Base-by-base conservation (phyloP, 495 filamentous ascomycete genomes). In the Aspergillus ellipticus region DNA sequence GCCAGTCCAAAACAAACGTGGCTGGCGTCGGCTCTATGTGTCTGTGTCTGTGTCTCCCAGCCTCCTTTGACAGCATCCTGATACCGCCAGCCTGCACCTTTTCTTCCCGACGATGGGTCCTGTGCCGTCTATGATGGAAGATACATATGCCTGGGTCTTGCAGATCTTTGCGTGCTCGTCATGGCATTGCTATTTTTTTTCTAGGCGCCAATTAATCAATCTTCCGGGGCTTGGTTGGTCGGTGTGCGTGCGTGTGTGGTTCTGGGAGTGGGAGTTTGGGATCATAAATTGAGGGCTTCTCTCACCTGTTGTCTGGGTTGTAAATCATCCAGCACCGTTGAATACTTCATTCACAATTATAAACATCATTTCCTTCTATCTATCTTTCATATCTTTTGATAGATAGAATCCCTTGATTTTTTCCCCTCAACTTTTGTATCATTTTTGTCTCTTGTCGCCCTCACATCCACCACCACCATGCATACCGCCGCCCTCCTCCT, bases 401-500 rank as follows among this genome's bases (percentile, higher is more conserved):
- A 47, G 9, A 19, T 24, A 15, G 13, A 15, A 6, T 48, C 16
- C 21, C 24, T 35, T 49, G 8, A 11, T 46, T 33, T 33, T 21
- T 45, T 33, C n/a, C n/a, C n/a, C n/a, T n/a, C n/a, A n/a, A n/a
- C n/a, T n/a, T n/a, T n/a, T n/a, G n/a, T n/a, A n/a, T n/a, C n/a
- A n/a, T 33, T 19, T 31, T 15, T 42, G 13, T 8, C 35, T 22
- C 19, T 13, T n/a, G 24, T 24, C 6, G 16, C 24, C 31, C 35
- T 37, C 8, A 9, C 6, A 0, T 21, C n/a, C n/a, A 33, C 28
- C 45, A n/a, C 16, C 45, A 63, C 29, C 9, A 76, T 74, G 74
- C 68, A 71, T 62, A 63, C 70, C 66, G 62, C 66, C 28, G 54
- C 67, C 16, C 55, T 66, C 15, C 55, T 75, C 10, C 20, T 73